These are phyloP conservation scores for Geotrichum bryndzae DNA, from an alignment of 1,139 yeast genomes.

Conservation along the genomic window DNA sequence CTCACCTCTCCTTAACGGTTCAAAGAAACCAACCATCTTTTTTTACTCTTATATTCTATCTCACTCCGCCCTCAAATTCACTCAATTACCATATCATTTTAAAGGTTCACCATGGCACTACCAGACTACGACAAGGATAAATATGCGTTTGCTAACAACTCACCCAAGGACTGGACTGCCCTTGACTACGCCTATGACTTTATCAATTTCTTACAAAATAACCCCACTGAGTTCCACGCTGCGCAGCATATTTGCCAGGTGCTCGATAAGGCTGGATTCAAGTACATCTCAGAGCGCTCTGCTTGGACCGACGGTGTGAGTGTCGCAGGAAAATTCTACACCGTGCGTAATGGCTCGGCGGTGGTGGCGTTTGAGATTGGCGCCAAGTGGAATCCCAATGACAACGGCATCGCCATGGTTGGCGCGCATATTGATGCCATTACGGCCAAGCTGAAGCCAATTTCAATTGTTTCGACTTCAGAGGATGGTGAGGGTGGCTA, in stretches of 20 bases:
- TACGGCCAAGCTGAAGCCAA: constrained; percentile 59
- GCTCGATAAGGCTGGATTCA: constrained; percentile 44
- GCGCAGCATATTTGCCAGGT: constrained; percentile 48
- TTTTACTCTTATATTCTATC: not conserved
- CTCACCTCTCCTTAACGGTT: not conserved
- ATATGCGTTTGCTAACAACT: not conserved
- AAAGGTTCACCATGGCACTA: not conserved
- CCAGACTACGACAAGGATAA: not conserved
- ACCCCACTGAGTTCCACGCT: constrained; percentile 93
- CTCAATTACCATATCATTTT: not conserved
- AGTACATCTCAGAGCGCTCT: constrained; percentile 61
- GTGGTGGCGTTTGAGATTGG: constrained; percentile 69
- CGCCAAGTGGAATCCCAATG: constrained; percentile 50
- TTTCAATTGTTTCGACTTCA: constrained; percentile 56
- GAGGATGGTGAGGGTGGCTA: constrained; percentile 51
- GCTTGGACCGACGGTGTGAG: constrained; percentile 53
- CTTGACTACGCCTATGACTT: constrained; percentile 44
- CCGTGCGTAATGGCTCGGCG: constrained; percentile 71
- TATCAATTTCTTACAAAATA: constrained; percentile 66
- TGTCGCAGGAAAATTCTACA: constrained; percentile 57
- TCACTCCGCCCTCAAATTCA: not conserved
- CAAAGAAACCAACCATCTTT: not conserved
- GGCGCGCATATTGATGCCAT: constrained; percentile 94
- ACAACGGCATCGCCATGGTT: constrained; percentile 69
- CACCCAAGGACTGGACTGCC: constrained; percentile 5